Conservation (phyloP, 495 filamentous ascomycete genomes). For the Corynascus novoguineensis region DNA sequence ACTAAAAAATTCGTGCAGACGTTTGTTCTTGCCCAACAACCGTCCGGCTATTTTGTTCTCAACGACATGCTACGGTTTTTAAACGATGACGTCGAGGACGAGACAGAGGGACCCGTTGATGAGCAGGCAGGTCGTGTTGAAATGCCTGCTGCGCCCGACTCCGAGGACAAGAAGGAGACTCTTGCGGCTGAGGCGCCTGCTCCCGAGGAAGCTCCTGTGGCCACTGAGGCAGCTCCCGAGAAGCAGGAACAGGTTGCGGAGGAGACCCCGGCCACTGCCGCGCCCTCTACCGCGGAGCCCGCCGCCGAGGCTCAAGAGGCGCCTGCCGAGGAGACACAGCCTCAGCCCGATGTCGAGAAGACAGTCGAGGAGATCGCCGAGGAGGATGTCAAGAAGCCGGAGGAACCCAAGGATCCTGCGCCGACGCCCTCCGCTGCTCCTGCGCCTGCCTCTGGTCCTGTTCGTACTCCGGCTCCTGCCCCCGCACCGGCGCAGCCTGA, state of each 20-base stretch:
- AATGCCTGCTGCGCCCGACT: slow-evolving; percentile 39
- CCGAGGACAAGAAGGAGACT: slow-evolving; percentile 27
- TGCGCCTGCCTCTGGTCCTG: slow-evolving; percentile 41
- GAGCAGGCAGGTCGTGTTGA: slow-evolving; percentile 42
- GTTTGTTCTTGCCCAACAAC: slow-evolving; percentile 95
- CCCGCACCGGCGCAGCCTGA: slow-evolving; percentile 37
- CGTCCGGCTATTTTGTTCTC: slow-evolving; percentile 94
- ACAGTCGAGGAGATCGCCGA: slow-evolving; percentile 41
- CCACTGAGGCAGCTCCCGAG: slow-evolving; percentile 43
- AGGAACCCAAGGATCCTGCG: slow-evolving; percentile 54
- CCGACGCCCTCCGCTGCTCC: slow-evolving; percentile 51
- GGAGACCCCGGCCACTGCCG: slow-evolving; percentile 37
- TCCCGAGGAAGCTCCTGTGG: slow-evolving; percentile 46
- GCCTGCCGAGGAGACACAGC: slow-evolving; percentile 40
- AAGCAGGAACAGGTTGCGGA: slow-evolving; percentile 44
- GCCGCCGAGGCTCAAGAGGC: slow-evolving; percentile 45
- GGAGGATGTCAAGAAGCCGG: slow-evolving; percentile 45
- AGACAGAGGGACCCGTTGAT: slow-evolving; percentile 42
- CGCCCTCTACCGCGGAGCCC: slow-evolving; percentile 37
- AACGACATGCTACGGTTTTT: slow-evolving; percentile 97
- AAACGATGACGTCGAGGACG: slow-evolving; percentile 63
- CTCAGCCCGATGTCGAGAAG: slow-evolving; percentile 33
- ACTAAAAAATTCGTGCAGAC: slow-evolving; percentile 96
- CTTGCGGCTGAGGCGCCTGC: slow-evolving; percentile 28
- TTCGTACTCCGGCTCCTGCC: slow-evolving; percentile 35